Evolutionary conservation across 805 yeast species (phyloP), one percentile per base, ranked within the genome.

Genomic region (Scheffersomyces stipitis): DNA sequence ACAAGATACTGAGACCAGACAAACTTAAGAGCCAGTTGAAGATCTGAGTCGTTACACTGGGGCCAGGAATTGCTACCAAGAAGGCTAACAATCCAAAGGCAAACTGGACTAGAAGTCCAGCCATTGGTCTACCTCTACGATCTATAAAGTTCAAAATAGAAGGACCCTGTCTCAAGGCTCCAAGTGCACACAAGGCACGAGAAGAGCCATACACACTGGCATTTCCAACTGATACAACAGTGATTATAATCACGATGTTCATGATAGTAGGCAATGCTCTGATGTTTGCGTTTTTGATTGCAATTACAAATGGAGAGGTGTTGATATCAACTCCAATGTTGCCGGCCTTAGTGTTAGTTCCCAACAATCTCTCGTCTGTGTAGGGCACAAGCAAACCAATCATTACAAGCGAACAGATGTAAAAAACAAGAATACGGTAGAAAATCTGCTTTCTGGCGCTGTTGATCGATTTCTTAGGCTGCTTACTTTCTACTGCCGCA

Each of bases 401-500:
- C 51, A 80, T 58, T 32, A 76, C 60, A 46, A 79, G 64, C 5
- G 80, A 71, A 30, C 77, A 50, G 33, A 80, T 58, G 58, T 79
- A 81, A 55, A 81, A 75, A 44, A 81, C 57, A 18, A 80, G 54
- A 47, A 81, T 73, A 66, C 85, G 75, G 74, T 81, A 80, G 51
- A 79, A 71, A 24, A 80, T 82, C 49, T 80, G 84, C 53, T 79
- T 80, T 28, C 80, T 76, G 27, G 86, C 84, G 42, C 70, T 64
- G 34, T 85, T 85, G 37, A 81, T 72, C 6, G 83, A 64, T 54
- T 70, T 76, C 61, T 79, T 75, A 34, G 80, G 79, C 58, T 80
- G 78, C 27, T 66, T 68, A 38, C 82, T 78, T 62, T 81, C 87
- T 34, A 83, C 82, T 36, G 83, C 81, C 33, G 83, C 80, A 41